Conservation (phyloP, 1,139 yeast genomes). For the Arxiozyma telluris region DNA sequence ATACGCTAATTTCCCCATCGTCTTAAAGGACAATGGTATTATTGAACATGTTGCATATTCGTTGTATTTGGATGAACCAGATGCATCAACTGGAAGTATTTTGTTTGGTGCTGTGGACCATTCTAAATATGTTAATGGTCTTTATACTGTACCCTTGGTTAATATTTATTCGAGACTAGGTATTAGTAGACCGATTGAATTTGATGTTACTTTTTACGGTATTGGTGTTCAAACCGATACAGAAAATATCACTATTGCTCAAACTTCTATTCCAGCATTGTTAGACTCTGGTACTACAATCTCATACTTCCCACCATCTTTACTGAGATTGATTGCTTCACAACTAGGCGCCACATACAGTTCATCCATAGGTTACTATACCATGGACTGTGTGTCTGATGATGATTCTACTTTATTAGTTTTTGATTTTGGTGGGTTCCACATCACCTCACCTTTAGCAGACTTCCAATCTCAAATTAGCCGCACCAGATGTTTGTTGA, state of each 20-base stretch:
- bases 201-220: conserved; percentile 38
- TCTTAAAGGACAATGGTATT: conserved; percentile 43
- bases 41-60: conserved; percentile 49
- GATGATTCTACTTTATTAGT: conserved; percentile 26
- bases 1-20: conserved; percentile 43
- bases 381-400: conserved; percentile 28
- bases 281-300: conserved; percentile 47
- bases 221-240: conserved; percentile 30
- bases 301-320: conserved; percentile 34
- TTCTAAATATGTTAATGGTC: conserved; percentile 33
- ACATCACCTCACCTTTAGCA: conserved; percentile 41
- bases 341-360: conserved; percentile 35
- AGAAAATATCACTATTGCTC: conserved; percentile 20
- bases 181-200: conserved; percentile 33
- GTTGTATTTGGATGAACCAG: conserved; percentile 38
- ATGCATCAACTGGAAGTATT: conserved; percentile 36
- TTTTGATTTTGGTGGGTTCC: conserved; percentile 46
- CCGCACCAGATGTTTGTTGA: conserved; percentile 30
- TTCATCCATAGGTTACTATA: conserved; percentile 31
- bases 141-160: conserved; percentile 37
- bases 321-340: conserved; percentile 28
- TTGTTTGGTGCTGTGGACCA: conserved; percentile 53
- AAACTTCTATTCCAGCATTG: conserved; percentile 31
- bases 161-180: conserved; percentile 33
- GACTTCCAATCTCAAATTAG: conserved; percentile 30